Conservation (phyloP, 495 filamentous ascomycete genomes). For the Haplographium delicatum region DNA sequence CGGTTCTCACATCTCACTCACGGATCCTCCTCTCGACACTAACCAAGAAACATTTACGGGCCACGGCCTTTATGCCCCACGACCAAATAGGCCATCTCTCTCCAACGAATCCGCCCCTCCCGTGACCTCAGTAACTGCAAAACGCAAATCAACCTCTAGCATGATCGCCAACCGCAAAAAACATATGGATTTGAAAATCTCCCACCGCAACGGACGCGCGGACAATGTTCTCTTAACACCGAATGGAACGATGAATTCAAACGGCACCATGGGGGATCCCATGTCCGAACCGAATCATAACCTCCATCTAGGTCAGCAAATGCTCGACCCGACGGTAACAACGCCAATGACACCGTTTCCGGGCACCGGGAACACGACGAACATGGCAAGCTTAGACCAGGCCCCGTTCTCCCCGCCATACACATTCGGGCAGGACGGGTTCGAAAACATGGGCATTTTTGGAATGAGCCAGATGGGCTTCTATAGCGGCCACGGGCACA, state of each 20-base stretch:
- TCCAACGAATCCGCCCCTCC: neutral
- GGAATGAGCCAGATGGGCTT: constrained; percentile 41
- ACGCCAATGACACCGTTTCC: constrained; percentile 5
- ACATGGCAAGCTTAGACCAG: constrained; percentile 26
- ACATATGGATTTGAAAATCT: constrained; percentile 19
- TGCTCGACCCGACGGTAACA: constrained; percentile 16
- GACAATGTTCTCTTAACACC: constrained; percentile 18
- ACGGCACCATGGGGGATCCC: neutral
- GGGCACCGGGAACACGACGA: constrained; percentile 7
- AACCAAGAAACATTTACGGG: constrained; percentile 41
- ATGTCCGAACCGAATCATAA: neutral
- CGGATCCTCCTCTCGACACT: constrained; percentile 33
- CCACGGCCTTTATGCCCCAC: constrained; percentile 37
- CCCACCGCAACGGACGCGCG: constrained; percentile 6
- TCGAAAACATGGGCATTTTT: constrained; percentile 53
- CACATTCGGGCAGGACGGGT: constrained; percentile 26
- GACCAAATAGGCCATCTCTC: constrained; percentile 18
- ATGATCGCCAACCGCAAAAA: constrained; percentile 14
- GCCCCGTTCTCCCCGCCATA: constrained; percentile 38
- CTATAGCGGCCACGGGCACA: neutral
- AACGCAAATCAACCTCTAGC: constrained; percentile 18
- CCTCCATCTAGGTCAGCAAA: constrained; percentile 9
- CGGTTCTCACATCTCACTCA: constrained; percentile 44
- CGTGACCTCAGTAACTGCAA: neutral
- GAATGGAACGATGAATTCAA: neutral